Conservation (phyloP, 2,329 filamentous ascomycete species). For the Fusarium temperatum region DNA sequence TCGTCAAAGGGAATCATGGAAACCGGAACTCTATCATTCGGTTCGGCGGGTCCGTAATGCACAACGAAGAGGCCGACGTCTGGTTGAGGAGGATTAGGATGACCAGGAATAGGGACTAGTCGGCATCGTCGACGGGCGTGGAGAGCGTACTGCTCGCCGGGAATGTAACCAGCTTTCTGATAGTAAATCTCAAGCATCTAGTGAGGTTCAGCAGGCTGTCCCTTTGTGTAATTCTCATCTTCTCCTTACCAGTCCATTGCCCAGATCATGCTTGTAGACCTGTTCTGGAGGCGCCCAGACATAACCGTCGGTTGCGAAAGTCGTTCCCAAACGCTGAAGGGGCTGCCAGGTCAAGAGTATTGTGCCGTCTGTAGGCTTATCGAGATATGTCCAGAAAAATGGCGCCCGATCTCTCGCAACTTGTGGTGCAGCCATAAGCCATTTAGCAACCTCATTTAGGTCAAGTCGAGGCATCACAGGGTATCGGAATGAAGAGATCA, state of each 20-base stretch:
- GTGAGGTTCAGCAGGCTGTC: constrained; percentile 13
- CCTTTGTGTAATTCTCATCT: not conserved
- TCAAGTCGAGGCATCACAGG: constrained; percentile 76
- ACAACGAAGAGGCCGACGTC: constrained; percentile 91
- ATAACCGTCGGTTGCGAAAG: constrained; percentile 91
- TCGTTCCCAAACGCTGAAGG: constrained; percentile 71
- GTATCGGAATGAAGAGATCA: constrained; percentile 85
- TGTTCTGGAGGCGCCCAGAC: constrained; percentile 88
- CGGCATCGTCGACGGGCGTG: constrained; percentile 89
- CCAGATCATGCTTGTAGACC: constrained; percentile 76
- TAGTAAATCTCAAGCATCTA: constrained; percentile 90
- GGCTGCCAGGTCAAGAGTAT: constrained; percentile 92
- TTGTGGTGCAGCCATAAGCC: constrained; percentile 83
- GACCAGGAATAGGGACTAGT: constrained; percentile 76
- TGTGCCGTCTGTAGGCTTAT: constrained; percentile 81
- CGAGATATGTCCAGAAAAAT: constrained; percentile 93
- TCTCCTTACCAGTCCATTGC: constrained; percentile 64
- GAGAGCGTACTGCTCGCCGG: constrained; percentile 76
- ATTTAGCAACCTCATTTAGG: constrained; percentile 81
- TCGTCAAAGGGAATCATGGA: constrained; percentile 71
- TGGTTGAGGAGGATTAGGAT: constrained; percentile 73
- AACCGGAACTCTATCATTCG: constrained; percentile 75
- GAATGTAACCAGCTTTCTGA: constrained; percentile 82
- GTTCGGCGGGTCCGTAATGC: constrained; percentile 84
- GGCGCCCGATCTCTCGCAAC: constrained; percentile 85